These are phyloP conservation scores for Arctium minus DNA, from an alignment of 129 eudicot genomes.

Conservation along the genomic window DNA sequence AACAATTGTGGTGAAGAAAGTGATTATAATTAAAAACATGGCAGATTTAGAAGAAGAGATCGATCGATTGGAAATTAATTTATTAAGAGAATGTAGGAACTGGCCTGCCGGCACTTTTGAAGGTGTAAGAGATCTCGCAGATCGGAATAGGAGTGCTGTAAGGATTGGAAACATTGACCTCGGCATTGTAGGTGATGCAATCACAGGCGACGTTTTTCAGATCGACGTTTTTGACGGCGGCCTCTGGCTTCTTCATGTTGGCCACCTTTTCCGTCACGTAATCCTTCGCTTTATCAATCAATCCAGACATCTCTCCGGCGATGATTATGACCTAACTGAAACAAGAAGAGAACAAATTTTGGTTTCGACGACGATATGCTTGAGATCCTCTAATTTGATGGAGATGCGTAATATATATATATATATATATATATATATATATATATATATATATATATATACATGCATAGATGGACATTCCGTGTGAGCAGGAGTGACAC, in stretches of 20 bases:
- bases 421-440: not conserved
- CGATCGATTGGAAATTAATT: no score
- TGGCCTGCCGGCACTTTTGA: constrained; percentile 68
- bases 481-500: constrained; percentile 15
- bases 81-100: not conserved
- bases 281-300: constrained; percentile 63
- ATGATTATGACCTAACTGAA: not conserved
- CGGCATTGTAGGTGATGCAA: constrained; percentile 62
- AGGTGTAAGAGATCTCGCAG: constrained; percentile 59
- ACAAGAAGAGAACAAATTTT: not conserved
- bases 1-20: not conserved
- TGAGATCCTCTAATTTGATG: not conserved
- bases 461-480: not conserved
- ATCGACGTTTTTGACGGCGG: constrained; percentile 61
- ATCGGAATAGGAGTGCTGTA: constrained; percentile 62
- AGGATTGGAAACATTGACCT: constrained; percentile 62
- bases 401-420: not conserved
- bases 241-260: constrained; percentile 67
- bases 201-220: constrained; percentile 47
- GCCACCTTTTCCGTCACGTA: constrained; percentile 74
- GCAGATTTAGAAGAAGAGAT: not conserved
- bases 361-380: not conserved
- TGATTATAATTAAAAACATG: not conserved
- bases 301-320: constrained; percentile 37
- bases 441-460: not conserved